Evolutionary conservation across 306 rosid species (phyloP).

Genomic region (Dryas octopetala): DNA sequence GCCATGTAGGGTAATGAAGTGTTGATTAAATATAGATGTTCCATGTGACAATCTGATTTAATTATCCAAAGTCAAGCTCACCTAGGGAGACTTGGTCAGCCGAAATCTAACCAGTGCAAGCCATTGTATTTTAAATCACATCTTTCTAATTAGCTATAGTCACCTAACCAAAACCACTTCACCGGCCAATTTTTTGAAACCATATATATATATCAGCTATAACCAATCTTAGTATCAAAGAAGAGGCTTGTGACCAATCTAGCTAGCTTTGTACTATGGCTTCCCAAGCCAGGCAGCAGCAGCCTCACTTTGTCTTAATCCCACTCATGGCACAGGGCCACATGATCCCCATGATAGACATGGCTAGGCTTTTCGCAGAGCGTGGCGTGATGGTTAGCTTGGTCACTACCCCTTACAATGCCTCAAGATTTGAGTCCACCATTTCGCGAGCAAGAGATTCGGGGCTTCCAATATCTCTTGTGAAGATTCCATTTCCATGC

Average conservation of each 20-base stretch:
- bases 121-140: background rate
- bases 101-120: background rate
- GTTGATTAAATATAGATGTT: background rate
- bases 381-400: conserved; percentile 56
- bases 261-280: conserved; percentile 17
- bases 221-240: background rate
- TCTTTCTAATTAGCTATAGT: background rate
- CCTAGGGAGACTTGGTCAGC: background rate
- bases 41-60: background rate
- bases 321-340: conserved; percentile 93
- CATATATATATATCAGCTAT: background rate
- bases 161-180: background rate
- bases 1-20: background rate
- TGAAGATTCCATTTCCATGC: conserved; percentile 59
- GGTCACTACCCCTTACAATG: conserved; percentile 66
- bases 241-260: background rate
- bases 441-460: conserved; percentile 42
- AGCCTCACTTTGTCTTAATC: conserved; percentile 68
- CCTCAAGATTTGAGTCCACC: conserved; percentile 46
- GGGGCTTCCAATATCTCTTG: conserved; percentile 42
- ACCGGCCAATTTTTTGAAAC: background rate
- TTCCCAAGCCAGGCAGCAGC: conserved; percentile 12
- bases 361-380: conserved; percentile 58
- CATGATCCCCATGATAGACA: conserved; percentile 92
- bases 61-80: conserved; percentile 1